A percentile compares a stretch with the other conserved stretches of the same genome.
These are phyloP conservation scores for Verticillium klebahnii DNA, from an alignment of 2,329 filamentous ascomycete genomes.

Conservation along the genomic window DNA sequence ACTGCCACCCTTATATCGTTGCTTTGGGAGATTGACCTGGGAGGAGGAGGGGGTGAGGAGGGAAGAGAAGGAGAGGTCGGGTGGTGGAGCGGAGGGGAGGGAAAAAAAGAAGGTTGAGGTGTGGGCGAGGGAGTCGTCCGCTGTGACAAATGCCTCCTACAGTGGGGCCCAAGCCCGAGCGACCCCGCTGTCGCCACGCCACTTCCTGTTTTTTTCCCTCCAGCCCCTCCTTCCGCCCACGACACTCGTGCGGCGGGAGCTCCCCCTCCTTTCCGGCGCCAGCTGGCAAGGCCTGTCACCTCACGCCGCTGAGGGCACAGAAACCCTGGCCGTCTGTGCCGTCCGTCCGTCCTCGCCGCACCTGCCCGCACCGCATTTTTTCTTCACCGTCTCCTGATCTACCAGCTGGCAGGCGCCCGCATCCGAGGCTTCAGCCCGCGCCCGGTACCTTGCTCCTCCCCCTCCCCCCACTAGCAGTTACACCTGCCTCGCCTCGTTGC, in stretches of 20 bases:
- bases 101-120: constrained; percentile 14
- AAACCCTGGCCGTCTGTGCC: neutral
- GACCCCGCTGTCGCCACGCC: neutral
- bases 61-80: constrained; percentile 2
- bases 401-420: neutral
- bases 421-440: neutral
- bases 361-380: neutral
- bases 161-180: neutral
- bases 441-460: too few relatives aligned
- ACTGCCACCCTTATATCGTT: constrained; percentile 35
- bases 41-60: constrained; percentile 8
- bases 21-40: constrained; percentile 17
- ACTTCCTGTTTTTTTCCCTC: neutral
- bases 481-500: neutral
- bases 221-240: neutral
- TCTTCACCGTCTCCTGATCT: neutral
- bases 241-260: neutral
- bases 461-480: too few relatives aligned
- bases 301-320: neutral
- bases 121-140: constrained; percentile 5
- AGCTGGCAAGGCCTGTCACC: neutral
- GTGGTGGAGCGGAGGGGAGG: constrained; percentile 5
- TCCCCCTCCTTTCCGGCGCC: neutral
- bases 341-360: neutral
- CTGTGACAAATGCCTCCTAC: constrained; percentile 6